A percentile compares a stretch with the other conserved stretches of the same genome.
Evolutionary conservation across 2,329 filamentous ascomycete genomes (phyloP).

Genomic region (Fusarium setosum): DNA sequence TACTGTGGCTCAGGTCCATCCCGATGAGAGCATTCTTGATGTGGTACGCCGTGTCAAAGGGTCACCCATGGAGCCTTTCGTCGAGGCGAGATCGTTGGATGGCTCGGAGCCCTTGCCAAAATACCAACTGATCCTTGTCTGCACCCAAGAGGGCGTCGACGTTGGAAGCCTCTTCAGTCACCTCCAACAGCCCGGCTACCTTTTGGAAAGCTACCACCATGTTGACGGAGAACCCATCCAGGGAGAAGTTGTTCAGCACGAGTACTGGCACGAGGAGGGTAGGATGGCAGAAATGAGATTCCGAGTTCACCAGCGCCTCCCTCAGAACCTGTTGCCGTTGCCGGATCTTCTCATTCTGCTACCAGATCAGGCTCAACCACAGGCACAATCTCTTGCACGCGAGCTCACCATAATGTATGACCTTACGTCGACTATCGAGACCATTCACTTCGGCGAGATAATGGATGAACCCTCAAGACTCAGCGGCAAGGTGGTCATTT

Average conservation of each 20-base stretch:
- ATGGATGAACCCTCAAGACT: slow-evolving; percentile 24
- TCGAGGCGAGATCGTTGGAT: slow-evolving; percentile 42
- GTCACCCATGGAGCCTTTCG: slow-evolving; percentile 31
- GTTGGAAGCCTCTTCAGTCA: slow-evolving; percentile 30
- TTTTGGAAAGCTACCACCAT: slow-evolving; percentile 34
- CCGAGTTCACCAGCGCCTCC: neutral
- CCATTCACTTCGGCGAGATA: slow-evolving; percentile 19
- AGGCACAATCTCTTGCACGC: slow-evolving; percentile 13
- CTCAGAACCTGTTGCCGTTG: neutral
- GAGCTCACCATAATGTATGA: slow-evolving; percentile 14
- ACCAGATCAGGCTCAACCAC: slow-evolving; percentile 15
- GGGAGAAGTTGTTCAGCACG: slow-evolving; percentile 2
- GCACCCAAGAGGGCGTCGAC: slow-evolving; percentile 24
- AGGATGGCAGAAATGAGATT: slow-evolving; percentile 7
- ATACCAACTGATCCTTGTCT: slow-evolving; percentile 50
- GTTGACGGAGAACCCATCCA: neutral
- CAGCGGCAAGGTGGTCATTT: slow-evolving; percentile 52
- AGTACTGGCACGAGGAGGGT: neutral
- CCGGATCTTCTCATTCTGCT: slow-evolving; percentile 31
- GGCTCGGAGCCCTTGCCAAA: slow-evolving; percentile 36
- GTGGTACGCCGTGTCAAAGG: slow-evolving; percentile 20
- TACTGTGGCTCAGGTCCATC: slow-evolving; percentile 40
- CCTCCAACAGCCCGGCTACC: slow-evolving; percentile 44
- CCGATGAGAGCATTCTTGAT: slow-evolving; percentile 2
- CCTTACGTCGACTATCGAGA: neutral